phyloP scores from a whole-genome alignment of 768 basidiomycete species.

The Infundibulicybe gibba region DNA sequence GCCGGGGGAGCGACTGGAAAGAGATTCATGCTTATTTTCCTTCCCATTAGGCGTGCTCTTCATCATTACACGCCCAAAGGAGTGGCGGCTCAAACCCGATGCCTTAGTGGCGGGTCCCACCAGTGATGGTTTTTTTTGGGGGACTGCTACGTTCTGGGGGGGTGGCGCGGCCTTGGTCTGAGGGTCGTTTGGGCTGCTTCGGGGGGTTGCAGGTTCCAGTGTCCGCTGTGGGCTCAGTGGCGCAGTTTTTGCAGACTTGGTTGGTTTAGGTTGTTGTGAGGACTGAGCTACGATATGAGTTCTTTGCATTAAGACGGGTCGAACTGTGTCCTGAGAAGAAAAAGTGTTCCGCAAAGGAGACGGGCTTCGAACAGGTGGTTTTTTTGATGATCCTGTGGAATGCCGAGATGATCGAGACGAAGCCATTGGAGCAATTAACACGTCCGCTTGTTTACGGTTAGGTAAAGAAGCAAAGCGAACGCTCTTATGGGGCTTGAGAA shows the following conservation, averaged over 20 bases:
- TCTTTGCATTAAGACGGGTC: too few relatives aligned
- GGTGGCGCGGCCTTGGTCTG: too few relatives aligned
- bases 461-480: conserved; percentile 40
- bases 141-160: too few relatives aligned
- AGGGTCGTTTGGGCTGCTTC: too few relatives aligned
- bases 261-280: too few relatives aligned
- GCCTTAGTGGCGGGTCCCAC: too few relatives aligned
- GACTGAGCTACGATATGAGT: too few relatives aligned
- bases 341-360: conserved; percentile 7
- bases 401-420: background rate
- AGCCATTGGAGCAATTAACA: background rate
- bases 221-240: too few relatives aligned
- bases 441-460: conserved; percentile 3
- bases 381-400: too few relatives aligned
- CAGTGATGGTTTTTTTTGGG: too few relatives aligned
- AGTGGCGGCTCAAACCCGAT: conserved; percentile 21
- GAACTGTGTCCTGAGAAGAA: conserved; percentile 1
- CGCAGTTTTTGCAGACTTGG: too few relatives aligned
- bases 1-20: background rate
- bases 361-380: conserved; percentile 1
- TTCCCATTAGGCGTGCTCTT: background rate
- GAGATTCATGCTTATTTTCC: conserved; percentile 12
- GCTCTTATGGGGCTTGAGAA: conserved; percentile 35
- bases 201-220: too few relatives aligned
- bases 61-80: conserved; percentile 25